phyloP scores from a whole-genome alignment of 371 early-diverging fungal species.

The Parasitella parasitica region DNA sequence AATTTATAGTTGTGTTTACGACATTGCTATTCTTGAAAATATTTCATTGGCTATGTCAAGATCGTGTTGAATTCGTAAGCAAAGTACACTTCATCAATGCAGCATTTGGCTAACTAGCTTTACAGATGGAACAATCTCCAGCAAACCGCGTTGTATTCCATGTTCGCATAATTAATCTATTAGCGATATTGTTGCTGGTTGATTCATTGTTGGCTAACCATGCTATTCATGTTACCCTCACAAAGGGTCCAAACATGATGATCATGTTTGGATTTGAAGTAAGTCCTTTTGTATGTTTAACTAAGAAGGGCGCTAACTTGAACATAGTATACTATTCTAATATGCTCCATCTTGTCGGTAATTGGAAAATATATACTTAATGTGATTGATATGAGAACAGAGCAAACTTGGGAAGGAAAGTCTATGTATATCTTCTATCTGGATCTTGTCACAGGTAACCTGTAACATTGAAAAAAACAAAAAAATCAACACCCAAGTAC shows the following conservation, averaged over 20 bases:
- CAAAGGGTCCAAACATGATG: constrained; percentile 83
- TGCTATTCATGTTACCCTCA: constrained; percentile 61
- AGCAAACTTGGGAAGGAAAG: constrained; percentile 94
- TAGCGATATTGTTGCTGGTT: constrained; percentile 60
- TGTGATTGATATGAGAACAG: constrained; percentile 76
- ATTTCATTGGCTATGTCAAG: constrained; percentile 94
- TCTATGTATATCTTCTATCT: constrained; percentile 87
- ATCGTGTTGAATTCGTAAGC: constrained; percentile 90
- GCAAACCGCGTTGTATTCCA: constrained; percentile 63
- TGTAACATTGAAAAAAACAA: neutral
- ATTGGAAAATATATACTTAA: constrained; percentile 84
- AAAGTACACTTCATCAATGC: neutral
- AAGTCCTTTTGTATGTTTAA: neutral
- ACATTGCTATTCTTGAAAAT: constrained; percentile 85
- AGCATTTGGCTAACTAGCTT: neutral
- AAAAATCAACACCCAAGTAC: neutral
- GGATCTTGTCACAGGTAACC: constrained; percentile 75
- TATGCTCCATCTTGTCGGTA: constrained; percentile 69
- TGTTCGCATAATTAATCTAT: constrained; percentile 66
- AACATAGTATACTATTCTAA: constrained; percentile 83
- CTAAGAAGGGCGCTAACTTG: neutral
- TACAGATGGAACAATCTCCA: constrained; percentile 85
- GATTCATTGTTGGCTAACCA: constrained; percentile 73
- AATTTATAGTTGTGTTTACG: constrained; percentile 80
- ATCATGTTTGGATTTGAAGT: constrained; percentile 96